Conservation (phyloP, 139 green algal species). For the Coccomyxa sp. region DNA sequence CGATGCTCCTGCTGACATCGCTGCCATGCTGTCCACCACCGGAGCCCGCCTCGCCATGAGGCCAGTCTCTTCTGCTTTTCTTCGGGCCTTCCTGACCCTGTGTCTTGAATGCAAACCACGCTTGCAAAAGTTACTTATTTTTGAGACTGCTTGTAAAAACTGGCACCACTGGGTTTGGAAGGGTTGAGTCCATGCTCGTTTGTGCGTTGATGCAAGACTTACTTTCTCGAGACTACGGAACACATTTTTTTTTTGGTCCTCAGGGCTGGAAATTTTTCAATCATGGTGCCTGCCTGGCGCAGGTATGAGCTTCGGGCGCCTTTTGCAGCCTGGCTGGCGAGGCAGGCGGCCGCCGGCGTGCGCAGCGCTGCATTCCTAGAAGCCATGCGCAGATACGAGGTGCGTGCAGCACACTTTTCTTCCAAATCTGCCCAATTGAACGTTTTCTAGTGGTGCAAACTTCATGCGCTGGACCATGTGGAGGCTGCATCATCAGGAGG, state of each 20-base stretch:
- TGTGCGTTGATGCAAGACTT: too few species aligned
- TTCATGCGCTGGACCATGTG: too few species aligned
- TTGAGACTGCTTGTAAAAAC: too few species aligned
- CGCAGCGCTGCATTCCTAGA: conserved; percentile 26
- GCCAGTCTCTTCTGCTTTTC: neutral
- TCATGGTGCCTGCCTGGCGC: neutral
- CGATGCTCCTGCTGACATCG: conserved; percentile 25
- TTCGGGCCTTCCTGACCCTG: neutral
- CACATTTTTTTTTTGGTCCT: too few species aligned
- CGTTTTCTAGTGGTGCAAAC: too few species aligned
- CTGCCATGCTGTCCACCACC: conserved; percentile 34
- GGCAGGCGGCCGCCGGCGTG: conserved; percentile 27
- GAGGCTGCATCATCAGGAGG: too few species aligned
- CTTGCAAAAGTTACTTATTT: too few species aligned
- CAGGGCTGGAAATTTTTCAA: too few species aligned
- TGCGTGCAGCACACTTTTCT: conserved; percentile 7
- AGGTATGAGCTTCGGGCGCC: conserved; percentile 56
- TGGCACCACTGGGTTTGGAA: too few species aligned
- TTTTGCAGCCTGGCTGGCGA: conserved; percentile 64
- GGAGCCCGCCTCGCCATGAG: conserved; percentile 46
- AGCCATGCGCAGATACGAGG: conserved; percentile 58
- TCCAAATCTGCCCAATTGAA: too few species aligned
- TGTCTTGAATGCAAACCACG: neutral
- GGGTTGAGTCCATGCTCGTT: too few species aligned
- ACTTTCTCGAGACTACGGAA: too few species aligned